These are phyloP conservation scores for Sutorius eximius DNA, from an alignment of 1,284 basidiomycete species.

Conservation along the genomic window DNA sequence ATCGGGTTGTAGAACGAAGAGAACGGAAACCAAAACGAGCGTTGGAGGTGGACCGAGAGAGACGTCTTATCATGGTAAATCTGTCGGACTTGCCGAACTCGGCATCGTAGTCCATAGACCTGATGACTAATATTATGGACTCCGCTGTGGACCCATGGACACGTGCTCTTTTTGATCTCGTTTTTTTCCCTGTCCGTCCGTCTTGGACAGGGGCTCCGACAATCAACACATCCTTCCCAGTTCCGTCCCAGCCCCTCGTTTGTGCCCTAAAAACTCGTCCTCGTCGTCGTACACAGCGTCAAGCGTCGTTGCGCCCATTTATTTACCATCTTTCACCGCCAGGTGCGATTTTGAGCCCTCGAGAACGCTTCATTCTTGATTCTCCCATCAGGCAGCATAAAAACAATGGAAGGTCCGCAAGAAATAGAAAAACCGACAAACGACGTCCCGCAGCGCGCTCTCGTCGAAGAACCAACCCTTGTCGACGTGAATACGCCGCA, in stretches of 20 bases:
- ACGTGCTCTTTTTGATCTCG: conserved; percentile 37
- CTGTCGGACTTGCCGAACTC: conserved; percentile 13
- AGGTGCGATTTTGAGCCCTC: conserved; percentile 17
- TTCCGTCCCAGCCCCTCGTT: conserved; percentile 14
- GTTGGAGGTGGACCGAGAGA: conserved; percentile 19
- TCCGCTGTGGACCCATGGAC: conserved; percentile 22
- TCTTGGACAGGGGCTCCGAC: conserved; percentile 39
- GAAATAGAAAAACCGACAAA: conserved; percentile 25
- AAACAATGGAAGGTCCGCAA: conserved; percentile 33
- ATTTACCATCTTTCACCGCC: conserved; percentile 1
- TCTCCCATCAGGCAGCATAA: conserved; percentile 33
- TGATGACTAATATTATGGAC: conserved; percentile 20
- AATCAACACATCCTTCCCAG: conserved; percentile 36
- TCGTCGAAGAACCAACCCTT: conserved; percentile 26
- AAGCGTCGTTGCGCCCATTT: not conserved
- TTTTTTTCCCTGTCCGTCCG: conserved; percentile 38
- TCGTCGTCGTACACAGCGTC: conserved; percentile 3
- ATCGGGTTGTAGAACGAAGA: conserved; percentile 2
- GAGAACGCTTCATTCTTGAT: conserved; percentile 18
- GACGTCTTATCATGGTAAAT: conserved; percentile 25
- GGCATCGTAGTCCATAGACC: conserved; percentile 32
- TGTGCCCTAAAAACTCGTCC: conserved; percentile 17
- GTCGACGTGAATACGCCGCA: conserved; percentile 27
- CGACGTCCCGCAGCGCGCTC: conserved; percentile 4
- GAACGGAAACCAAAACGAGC: conserved; percentile 1